A percentile compares a stretch with the other conserved stretches of the same genome.
Evolutionary conservation across 257 asterid genomes (phyloP).

Genomic region (Parsonsia alboflavescens): DNA sequence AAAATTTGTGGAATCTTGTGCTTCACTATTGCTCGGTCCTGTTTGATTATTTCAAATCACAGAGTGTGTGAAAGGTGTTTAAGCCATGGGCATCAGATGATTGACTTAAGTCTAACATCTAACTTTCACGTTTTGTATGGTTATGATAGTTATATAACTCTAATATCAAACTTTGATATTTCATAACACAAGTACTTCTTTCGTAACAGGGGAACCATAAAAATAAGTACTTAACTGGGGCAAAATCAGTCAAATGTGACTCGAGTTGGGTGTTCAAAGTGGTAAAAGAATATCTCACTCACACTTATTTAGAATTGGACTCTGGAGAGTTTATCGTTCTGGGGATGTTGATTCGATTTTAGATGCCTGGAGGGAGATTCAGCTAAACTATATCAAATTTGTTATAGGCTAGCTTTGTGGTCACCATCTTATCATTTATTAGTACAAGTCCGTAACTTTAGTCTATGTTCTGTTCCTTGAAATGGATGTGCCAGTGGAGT

Average conservation of each 20-base stretch:
- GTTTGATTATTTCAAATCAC: not conserved
- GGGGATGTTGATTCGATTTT: not conserved
- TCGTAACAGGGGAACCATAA: no score
- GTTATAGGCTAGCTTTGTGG: not conserved
- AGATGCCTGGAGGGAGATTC: not conserved
- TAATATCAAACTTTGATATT: not conserved
- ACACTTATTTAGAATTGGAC: not conserved
- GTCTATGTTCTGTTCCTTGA: not conserved
- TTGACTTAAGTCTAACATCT: not conserved
- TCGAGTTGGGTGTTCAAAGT: not conserved
- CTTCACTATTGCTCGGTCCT: not conserved
- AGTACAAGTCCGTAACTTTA: not conserved
- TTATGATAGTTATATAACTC: not conserved
- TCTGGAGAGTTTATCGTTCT: not conserved
- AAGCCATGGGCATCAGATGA: not conserved
- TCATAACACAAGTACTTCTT: not conserved
- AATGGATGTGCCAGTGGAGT: not conserved
- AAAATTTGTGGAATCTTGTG: not conserved
- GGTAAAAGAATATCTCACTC: not conserved
- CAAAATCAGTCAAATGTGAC: not conserved
- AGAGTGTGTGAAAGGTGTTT: not conserved
- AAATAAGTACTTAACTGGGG: not conserved
- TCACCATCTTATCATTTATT: not conserved
- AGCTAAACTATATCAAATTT: not conserved
- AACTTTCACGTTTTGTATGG: no score